Evolutionary conservation across 23 red algal genomes (phyloP).

Genomic region (Gracilaria vermiculophylla): DNA sequence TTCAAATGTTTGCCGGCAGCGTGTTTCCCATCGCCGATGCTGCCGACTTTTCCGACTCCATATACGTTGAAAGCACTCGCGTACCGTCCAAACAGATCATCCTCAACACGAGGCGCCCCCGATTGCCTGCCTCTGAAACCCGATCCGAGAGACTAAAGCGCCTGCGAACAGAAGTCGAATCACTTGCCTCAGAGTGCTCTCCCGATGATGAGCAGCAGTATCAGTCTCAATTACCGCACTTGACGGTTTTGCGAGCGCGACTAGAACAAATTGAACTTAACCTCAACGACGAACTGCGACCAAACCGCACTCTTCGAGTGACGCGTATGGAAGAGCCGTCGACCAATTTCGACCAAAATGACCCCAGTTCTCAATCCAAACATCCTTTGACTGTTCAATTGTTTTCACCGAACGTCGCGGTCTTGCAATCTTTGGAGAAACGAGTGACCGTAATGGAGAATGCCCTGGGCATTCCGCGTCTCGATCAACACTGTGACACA

Average conservation of each 20-base stretch:
- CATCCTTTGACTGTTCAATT: conserved; percentile 4
- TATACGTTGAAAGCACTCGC: conserved; percentile 1
- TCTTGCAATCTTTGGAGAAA: conserved; percentile 12
- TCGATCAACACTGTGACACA: neutral
- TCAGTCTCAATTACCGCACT: neutral
- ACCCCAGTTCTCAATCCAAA: neutral
- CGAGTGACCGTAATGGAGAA: conserved; percentile 40
- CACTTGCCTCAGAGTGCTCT: conserved; percentile 13
- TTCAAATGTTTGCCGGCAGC: conserved; percentile 22
- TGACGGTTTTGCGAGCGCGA: neutral
- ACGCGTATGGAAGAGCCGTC: neutral
- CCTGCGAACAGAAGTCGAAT: conserved; percentile 31
- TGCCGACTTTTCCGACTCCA: conserved; percentile 26
- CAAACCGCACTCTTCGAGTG: neutral
- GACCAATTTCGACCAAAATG: neutral
- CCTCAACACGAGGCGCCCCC: neutral
- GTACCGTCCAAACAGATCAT: neutral
- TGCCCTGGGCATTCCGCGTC: conserved; percentile 3
- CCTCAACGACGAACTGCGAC: neutral
- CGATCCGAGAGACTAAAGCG: conserved; percentile 21
- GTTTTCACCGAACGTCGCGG: conserved; percentile 27
- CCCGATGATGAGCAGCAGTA: neutral
- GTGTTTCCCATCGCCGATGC: neutral
- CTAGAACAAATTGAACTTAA: conserved; percentile 27
- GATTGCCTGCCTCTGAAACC: conserved; percentile 7